Evolutionary conservation across 1,139 yeast genomes (phyloP).

Genomic region (Kodamaea derodonti): DNA sequence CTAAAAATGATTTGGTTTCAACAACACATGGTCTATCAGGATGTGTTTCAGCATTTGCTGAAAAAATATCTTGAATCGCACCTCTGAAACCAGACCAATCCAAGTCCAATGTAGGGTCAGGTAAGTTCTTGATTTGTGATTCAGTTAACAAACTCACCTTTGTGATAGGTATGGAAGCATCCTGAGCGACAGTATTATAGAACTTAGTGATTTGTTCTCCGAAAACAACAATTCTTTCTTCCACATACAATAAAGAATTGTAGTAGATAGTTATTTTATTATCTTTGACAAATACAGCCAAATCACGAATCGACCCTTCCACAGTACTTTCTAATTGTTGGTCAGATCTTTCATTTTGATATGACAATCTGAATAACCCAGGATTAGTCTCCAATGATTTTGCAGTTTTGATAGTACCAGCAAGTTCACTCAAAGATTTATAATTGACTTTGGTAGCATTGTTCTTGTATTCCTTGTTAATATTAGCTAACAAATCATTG

Average conservation of each 20-base stretch:
- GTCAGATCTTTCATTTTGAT: slow-evolving; percentile 41
- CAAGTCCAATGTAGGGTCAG: slow-evolving; percentile 83
- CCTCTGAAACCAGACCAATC: slow-evolving; percentile 94
- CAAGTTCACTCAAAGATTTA: slow-evolving; percentile 53
- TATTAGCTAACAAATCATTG: slow-evolving; percentile 43
- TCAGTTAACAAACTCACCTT: slow-evolving; percentile 64
- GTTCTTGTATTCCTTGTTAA: slow-evolving; percentile 39
- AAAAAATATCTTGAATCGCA: slow-evolving; percentile 92
- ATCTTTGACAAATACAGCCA: slow-evolving; percentile 49
- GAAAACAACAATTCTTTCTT: slow-evolving; percentile 63
- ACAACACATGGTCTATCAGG: slow-evolving; percentile 90
- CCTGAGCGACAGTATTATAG: slow-evolving; percentile 28
- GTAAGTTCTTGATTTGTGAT: slow-evolving; percentile 57
- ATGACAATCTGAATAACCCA: slow-evolving; percentile 60
- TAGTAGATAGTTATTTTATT: slow-evolving; percentile 46
- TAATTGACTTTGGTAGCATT: slow-evolving; percentile 38
- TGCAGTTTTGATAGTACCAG: slow-evolving; percentile 44
- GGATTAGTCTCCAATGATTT: slow-evolving; percentile 57
- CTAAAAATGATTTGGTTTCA: slow-evolving; percentile 75
- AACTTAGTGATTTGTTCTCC: slow-evolving; percentile 72
- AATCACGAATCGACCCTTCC: slow-evolving; percentile 57
- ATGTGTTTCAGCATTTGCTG: slow-evolving; percentile 71
- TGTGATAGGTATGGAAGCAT: slow-evolving; percentile 47
- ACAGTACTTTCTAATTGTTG: slow-evolving; percentile 48
- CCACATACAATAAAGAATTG: slow-evolving; percentile 73